These are phyloP conservation scores for Lodderomyces beijingensis DNA, from an alignment of 1,139 yeast species.

Conservation along the genomic window DNA sequence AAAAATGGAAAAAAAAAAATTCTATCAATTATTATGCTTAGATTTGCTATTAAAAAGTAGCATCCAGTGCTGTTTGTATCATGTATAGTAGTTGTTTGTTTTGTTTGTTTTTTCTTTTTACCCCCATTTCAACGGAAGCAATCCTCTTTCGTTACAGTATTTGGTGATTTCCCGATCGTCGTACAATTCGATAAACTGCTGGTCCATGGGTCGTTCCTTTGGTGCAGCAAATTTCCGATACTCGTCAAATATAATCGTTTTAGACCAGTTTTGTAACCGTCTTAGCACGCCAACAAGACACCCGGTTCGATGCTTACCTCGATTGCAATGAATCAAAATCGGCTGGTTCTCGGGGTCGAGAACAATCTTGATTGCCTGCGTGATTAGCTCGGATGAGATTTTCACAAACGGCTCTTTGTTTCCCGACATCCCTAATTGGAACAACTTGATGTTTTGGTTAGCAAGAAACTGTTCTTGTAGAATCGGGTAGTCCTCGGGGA, in stretches of 20 bases:
- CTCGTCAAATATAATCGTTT: slow-evolving; percentile 91
- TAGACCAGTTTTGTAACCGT: slow-evolving; percentile 84
- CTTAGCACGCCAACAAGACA: slow-evolving; percentile 91
- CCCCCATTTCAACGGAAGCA: slow-evolving; percentile 71
- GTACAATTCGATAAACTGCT: slow-evolving; percentile 88
- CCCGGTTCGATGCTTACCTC: slow-evolving; percentile 97
- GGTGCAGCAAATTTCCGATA: slow-evolving; percentile 93
- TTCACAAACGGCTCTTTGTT: slow-evolving; percentile 94
- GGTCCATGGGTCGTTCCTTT: slow-evolving; percentile 91
- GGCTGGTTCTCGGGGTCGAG: slow-evolving; percentile 87
- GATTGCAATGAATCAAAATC: slow-evolving; percentile 83
- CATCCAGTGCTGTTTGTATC: too few relatives aligned
- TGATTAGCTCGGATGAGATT: slow-evolving; percentile 70
- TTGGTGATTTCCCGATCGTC: slow-evolving; percentile 57
- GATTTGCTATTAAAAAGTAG: too few relatives aligned
- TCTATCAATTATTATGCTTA: too few relatives aligned
- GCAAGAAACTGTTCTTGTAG: slow-evolving; percentile 64
- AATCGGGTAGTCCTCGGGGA: slow-evolving; percentile 87
- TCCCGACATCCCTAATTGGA: slow-evolving; percentile 91
- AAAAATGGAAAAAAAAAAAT: too few relatives aligned
- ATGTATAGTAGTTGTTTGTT: too few relatives aligned
- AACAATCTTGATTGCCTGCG: slow-evolving; percentile 77
- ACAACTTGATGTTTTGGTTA: slow-evolving; percentile 59
- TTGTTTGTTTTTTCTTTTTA: slow-evolving; percentile 7
- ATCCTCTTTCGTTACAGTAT: slow-evolving; percentile 46